phyloP scores from a whole-genome alignment of 1,139 yeast species.

The Blastobotrys persicus region DNA sequence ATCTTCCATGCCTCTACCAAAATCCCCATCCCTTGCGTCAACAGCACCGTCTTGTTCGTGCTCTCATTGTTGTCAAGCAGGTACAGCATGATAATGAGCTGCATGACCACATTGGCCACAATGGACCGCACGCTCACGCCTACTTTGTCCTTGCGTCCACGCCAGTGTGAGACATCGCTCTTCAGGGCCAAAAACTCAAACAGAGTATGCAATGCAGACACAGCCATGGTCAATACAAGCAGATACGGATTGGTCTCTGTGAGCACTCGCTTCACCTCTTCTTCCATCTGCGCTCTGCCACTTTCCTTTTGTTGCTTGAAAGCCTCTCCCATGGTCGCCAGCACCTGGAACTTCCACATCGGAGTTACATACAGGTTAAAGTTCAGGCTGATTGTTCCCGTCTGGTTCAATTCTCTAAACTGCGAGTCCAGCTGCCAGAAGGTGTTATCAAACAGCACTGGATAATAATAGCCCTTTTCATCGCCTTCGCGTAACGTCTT shows the following conservation, averaged over 20 bases:
- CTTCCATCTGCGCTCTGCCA: constrained; percentile 36
- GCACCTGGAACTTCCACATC: constrained; percentile 37
- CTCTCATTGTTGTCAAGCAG: constrained; percentile 42
- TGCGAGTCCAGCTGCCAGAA: constrained; percentile 43
- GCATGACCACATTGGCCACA: constrained; percentile 44
- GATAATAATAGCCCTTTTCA: constrained; percentile 31
- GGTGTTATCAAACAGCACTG: constrained; percentile 36
- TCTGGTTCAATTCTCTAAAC: constrained; percentile 36
- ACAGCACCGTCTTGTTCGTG: constrained; percentile 41
- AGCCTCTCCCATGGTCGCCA: constrained; percentile 34
- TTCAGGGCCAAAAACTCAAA: constrained; percentile 44
- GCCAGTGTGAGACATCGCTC: constrained; percentile 43
- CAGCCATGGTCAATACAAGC: constrained; percentile 37
- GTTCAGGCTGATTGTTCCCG: constrained; percentile 32
- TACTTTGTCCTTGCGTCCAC: constrained; percentile 40
- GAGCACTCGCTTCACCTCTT: constrained; percentile 38
- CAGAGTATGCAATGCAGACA: constrained; percentile 39
- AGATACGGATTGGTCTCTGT: constrained; percentile 42
- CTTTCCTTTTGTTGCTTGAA: constrained; percentile 31
- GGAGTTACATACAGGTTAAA: constrained; percentile 33
- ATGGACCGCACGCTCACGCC: constrained; percentile 43
- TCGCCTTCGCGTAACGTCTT: constrained; percentile 12
- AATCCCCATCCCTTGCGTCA: constrained; percentile 42
- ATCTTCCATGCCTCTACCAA: constrained; percentile 45
- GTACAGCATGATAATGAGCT: constrained; percentile 40